Conservation (phyloP, 768 basidiomycete genomes). For the Russula earlei region DNA sequence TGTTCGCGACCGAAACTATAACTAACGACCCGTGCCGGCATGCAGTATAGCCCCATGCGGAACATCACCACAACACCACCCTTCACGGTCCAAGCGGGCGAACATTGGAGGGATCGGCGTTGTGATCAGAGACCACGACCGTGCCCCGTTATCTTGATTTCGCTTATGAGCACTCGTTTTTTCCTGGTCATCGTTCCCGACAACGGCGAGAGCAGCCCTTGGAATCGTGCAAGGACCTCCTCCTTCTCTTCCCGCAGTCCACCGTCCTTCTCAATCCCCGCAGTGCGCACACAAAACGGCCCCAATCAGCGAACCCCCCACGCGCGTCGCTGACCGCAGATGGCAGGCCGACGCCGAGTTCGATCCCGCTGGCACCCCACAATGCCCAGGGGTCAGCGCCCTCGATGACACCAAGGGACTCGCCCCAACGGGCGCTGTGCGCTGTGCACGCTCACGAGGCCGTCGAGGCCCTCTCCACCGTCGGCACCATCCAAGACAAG, state of each 20-base stretch:
- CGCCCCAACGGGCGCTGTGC: constrained; percentile 97
- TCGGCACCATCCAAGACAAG: constrained; percentile 83
- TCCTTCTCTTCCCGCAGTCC: neutral
- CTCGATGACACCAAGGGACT: constrained; percentile 85
- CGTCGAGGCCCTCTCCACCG: constrained; percentile 79
- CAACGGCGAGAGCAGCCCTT: too few species aligned
- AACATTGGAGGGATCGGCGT: too few species aligned
- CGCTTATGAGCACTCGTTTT: too few species aligned
- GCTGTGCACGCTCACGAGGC: constrained; percentile 83
- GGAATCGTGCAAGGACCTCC: too few species aligned
- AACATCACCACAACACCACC: too few species aligned
- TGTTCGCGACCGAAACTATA: too few species aligned
- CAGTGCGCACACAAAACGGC: constrained; percentile 39
- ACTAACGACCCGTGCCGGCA: too few species aligned
- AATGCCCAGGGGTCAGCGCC: constrained; percentile 96
- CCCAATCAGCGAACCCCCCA: constrained; percentile 47
- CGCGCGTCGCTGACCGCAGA: constrained; percentile 40
- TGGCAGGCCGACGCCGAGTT: constrained; percentile 51
- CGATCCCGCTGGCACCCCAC: constrained; percentile 76
- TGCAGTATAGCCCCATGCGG: too few species aligned
- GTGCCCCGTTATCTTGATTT: too few species aligned
- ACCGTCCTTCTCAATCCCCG: constrained; percentile 15
- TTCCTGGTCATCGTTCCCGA: too few species aligned
- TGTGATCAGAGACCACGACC: too few species aligned
- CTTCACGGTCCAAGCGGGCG: too few species aligned